phyloP scores from a whole-genome alignment of 768 basidiomycete genomes.

The Daedalea quercina region DNA sequence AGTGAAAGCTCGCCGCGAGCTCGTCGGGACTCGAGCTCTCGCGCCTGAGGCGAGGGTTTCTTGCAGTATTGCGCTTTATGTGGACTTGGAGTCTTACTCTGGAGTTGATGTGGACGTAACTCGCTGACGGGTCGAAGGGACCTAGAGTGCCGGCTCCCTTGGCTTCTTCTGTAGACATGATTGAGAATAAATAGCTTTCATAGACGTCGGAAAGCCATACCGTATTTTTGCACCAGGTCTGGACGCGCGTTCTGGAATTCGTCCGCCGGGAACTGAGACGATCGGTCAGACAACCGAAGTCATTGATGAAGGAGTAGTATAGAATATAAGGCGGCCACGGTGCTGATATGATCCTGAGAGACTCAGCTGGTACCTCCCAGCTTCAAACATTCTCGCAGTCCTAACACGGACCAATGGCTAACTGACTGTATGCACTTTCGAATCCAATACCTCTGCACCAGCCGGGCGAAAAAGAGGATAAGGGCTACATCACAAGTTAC shows the following conservation, averaged over 20 bases:
- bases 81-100: slow-evolving; percentile 35
- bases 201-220: slow-evolving; percentile 31
- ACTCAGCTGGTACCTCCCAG: too few relatives aligned
- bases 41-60: slow-evolving; percentile 15
- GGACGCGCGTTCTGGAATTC: slow-evolving; percentile 32
- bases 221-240: slow-evolving; percentile 47
- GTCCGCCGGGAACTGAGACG: slow-evolving; percentile 11
- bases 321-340: too few relatives aligned
- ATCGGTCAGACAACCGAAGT: too few relatives aligned
- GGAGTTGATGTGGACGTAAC: slow-evolving; percentile 52
- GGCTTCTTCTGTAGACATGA: slow-evolving; percentile 34
- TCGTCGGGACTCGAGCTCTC: slow-evolving; percentile 19
- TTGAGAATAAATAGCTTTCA: not conserved
- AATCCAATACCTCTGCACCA: too few relatives aligned
- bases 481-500: too few relatives aligned
- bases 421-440: too few relatives aligned
- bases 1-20: slow-evolving; percentile 6
- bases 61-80: slow-evolving; percentile 20
- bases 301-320: too few relatives aligned
- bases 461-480: too few relatives aligned
- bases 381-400: too few relatives aligned
- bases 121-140: slow-evolving; percentile 55
- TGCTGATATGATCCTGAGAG: too few relatives aligned
- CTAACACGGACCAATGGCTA: too few relatives aligned
- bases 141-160: slow-evolving; percentile 36